phyloP scores from a whole-genome alignment of 176 grass and related monocot species.

The Bolboschoenus planiculmis region DNA sequence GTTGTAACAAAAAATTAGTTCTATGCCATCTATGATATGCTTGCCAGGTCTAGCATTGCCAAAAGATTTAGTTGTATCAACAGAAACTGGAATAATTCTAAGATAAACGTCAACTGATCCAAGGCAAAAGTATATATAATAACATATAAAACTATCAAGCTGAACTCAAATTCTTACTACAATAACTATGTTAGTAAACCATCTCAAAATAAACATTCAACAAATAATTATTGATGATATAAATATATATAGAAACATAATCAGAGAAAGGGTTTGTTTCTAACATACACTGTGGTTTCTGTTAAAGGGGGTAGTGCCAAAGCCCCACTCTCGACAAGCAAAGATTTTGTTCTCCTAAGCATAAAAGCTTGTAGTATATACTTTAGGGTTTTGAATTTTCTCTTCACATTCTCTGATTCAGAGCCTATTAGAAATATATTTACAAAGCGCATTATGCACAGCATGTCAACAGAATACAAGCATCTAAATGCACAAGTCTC shows the following conservation, averaged over 20 bases:
- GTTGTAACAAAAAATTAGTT: neutral
- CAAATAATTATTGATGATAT: constrained; percentile 25
- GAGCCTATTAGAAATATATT: constrained; percentile 43
- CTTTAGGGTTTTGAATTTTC: constrained; percentile 74
- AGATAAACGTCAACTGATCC: neutral
- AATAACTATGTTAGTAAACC: neutral
- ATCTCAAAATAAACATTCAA: neutral
- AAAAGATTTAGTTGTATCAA: neutral
- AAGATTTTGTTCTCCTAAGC: constrained; percentile 73
- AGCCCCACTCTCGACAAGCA: constrained; percentile 63
- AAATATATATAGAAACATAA: neutral
- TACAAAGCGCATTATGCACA: neutral
- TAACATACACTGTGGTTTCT: constrained; percentile 79
- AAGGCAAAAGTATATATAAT: neutral
- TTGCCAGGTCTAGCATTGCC: neutral
- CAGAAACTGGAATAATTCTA: neutral
- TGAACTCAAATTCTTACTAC: neutral
- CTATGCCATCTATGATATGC: neutral
- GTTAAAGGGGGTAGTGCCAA: constrained; percentile 73
- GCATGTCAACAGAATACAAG: neutral
- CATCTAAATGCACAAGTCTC: neutral
- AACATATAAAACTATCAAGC: neutral
- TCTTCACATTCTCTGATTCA: constrained; percentile 45
- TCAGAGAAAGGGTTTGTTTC: neutral
- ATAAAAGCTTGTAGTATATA: constrained; percentile 86